phyloP scores from a whole-genome alignment of 768 basidiomycete genomes.

The Pisolithus tinctorius region DNA sequence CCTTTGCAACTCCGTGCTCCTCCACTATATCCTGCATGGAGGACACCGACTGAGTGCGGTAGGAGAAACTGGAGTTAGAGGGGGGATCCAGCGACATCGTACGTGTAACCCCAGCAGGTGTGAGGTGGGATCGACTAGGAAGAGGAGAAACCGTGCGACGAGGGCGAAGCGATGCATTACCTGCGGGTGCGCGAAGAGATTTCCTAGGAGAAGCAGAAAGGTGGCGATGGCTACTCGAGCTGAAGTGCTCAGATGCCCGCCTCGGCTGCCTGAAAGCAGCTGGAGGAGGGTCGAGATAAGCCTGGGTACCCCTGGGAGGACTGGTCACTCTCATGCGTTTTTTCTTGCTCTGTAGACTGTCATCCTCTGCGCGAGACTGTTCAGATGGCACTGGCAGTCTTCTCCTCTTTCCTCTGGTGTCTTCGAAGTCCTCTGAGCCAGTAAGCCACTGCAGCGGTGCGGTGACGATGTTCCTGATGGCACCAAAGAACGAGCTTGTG shows the following conservation, averaged over 20 bases:
- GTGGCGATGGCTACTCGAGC: slow-evolving; percentile 17
- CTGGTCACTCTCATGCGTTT: slow-evolving; percentile 53
- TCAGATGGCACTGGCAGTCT: slow-evolving; percentile 28
- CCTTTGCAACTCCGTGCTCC: slow-evolving; percentile 12
- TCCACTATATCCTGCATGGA: slow-evolving; percentile 30
- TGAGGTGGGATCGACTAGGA: slow-evolving; percentile 26
- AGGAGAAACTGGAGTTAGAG: slow-evolving; percentile 16
- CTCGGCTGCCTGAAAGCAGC: slow-evolving; percentile 32
- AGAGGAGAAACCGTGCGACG: slow-evolving; percentile 40
- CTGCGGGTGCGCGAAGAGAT: slow-evolving; percentile 23
- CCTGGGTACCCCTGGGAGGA: slow-evolving; percentile 34
- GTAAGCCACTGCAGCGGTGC: slow-evolving; percentile 54
- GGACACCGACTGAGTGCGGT: slow-evolving; percentile 21
- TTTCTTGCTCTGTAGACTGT: slow-evolving; percentile 25
- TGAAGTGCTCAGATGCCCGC: slow-evolving; percentile 12
- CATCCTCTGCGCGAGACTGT: slow-evolving; percentile 24
- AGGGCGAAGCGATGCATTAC: slow-evolving; percentile 27
- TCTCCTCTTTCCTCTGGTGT: slow-evolving; percentile 50
- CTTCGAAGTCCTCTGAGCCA: slow-evolving; percentile 41
- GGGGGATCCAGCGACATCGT: slow-evolving; percentile 76
- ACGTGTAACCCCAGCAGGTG: slow-evolving; percentile 35
- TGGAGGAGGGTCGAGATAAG: slow-evolving; percentile 51
- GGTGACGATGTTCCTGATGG: slow-evolving; percentile 61
- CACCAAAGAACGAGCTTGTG: slow-evolving; percentile 52
- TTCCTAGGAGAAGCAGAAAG: slow-evolving; percentile 23